These are phyloP conservation scores for Penicillium alfredii DNA, from an alignment of 495 filamentous ascomycete species.

Conservation along the genomic window DNA sequence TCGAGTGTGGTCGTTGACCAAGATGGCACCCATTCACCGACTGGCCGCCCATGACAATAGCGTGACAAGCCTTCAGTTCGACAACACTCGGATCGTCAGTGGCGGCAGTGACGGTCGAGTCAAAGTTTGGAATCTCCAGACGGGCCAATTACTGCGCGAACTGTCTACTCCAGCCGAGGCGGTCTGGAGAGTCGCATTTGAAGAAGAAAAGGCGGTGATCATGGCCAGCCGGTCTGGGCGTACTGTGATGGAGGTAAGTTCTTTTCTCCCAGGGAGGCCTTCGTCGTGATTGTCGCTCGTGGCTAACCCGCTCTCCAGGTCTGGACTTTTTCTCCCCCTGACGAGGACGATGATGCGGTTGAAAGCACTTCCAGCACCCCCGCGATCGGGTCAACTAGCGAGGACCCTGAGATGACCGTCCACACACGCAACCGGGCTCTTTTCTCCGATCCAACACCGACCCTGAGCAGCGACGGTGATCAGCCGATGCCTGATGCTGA, in stretches of 20 bases:
- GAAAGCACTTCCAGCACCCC: constrained; percentile 38
- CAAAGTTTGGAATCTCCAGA: constrained; percentile 94
- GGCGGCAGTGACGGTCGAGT: constrained; percentile 94
- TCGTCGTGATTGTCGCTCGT: too few relatives aligned
- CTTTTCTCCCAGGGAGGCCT: neutral
- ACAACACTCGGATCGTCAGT: constrained; percentile 87
- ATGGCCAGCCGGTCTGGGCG: constrained; percentile 77
- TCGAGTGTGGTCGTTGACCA: constrained; percentile 86
- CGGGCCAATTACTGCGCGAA: constrained; percentile 84
- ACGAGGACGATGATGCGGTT: constrained; percentile 23
- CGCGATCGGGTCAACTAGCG: constrained; percentile 18
- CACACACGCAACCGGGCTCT: constrained; percentile 17
- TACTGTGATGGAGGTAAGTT: constrained; percentile 90
- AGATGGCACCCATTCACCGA: constrained; percentile 84
- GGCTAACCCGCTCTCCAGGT: constrained; percentile 56
- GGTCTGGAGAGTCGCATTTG: constrained; percentile 96
- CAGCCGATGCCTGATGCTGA: constrained; percentile 39
- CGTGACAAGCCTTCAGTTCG: constrained; percentile 94
- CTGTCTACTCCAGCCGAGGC: constrained; percentile 84
- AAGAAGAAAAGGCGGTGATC: constrained; percentile 95
- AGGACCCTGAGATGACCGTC: constrained; percentile 14
- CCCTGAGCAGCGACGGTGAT: constrained; percentile 28
- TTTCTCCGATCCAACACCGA: constrained; percentile 32
- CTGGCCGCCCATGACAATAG: constrained; percentile 98
- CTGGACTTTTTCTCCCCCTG: constrained; percentile 82